phyloP scores from a whole-genome alignment of 2,329 filamentous ascomycete species.

The Metarhizium anisopliae region DNA sequence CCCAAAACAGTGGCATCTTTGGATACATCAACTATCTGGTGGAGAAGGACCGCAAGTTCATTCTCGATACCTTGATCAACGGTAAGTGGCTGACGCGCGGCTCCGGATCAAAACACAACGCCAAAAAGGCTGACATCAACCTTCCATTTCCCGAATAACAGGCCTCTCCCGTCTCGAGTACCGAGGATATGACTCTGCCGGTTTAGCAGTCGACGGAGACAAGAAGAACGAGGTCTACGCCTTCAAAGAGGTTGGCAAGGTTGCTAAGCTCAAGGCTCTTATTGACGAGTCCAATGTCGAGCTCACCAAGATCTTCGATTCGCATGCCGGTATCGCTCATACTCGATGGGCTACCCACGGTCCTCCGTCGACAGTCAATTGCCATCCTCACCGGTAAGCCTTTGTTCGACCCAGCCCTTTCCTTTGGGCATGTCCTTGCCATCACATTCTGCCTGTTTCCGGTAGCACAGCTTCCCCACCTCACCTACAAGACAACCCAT shows the following conservation, averaged over 20 bases:
- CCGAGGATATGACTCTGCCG: slow-evolving; percentile 96
- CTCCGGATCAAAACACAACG: not conserved
- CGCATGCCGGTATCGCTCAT: slow-evolving; percentile 97
- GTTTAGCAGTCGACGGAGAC: slow-evolving; percentile 91
- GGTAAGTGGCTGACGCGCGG: slow-evolving; percentile 46
- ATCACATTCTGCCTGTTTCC: not conserved
- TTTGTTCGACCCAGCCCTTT: not conserved
- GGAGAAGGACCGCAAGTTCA: slow-evolving; percentile 96
- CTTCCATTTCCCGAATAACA: slow-evolving; percentile 26
- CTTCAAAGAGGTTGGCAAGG: slow-evolving; percentile 99
- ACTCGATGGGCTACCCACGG: slow-evolving; percentile 99
- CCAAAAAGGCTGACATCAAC: slow-evolving; percentile 8
- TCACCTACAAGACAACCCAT: not conserved
- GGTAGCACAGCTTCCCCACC: not conserved
- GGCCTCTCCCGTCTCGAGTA: slow-evolving; percentile 95
- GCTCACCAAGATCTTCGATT: slow-evolving; percentile 89
- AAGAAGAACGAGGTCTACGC: slow-evolving; percentile 97
- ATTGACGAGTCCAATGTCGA: slow-evolving; percentile 79
- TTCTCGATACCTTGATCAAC: slow-evolving; percentile 92
- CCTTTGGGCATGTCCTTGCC: not conserved
- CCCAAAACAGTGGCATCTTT: slow-evolving; percentile 69
- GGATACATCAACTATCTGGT: slow-evolving; percentile 99
- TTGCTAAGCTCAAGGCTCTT: slow-evolving; percentile 89
- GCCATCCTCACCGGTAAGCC: slow-evolving; percentile 89
- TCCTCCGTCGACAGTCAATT: slow-evolving; percentile 86